Conservation (phyloP, 345 rosid genomes). For the Lumnitzera racemosa region DNA sequence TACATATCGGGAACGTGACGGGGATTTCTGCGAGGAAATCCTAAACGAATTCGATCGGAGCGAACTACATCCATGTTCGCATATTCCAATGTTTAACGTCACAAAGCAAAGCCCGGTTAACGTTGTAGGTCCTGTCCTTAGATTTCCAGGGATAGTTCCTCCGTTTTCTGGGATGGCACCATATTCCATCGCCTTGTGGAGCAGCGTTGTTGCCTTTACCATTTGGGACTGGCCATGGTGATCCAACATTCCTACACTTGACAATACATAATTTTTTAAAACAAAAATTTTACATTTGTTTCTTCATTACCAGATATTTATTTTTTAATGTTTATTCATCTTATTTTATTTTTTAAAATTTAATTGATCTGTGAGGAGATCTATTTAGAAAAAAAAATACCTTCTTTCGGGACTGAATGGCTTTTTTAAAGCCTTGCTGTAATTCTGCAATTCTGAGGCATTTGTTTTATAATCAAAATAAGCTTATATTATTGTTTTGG, state of each 20-base stretch:
- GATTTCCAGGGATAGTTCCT: constrained; percentile 15
- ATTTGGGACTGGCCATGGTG: constrained; percentile 24
- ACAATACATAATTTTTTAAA: too few relatives aligned
- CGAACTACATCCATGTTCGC: constrained; percentile 24
- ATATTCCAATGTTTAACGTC: constrained; percentile 30
- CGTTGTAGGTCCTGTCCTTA: constrained; percentile 21
- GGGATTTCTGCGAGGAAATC: constrained; percentile 37
- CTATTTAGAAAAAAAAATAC: constrained; percentile 7
- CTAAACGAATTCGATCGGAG: constrained; percentile 7
- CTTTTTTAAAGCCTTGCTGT: constrained; percentile 29
- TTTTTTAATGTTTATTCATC: constrained; percentile 16
- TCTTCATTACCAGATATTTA: too few relatives aligned
- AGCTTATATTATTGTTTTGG: too few relatives aligned
- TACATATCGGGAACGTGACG: background rate
- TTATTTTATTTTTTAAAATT: background rate
- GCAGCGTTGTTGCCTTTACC: constrained; percentile 40
- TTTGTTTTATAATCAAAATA: too few relatives aligned
- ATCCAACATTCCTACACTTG: too few relatives aligned
- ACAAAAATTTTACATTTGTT: too few relatives aligned
- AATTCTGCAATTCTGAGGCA: constrained; percentile 52
- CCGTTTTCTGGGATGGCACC: constrained; percentile 15
- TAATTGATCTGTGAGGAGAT: constrained; percentile 29
- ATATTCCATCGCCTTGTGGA: constrained; percentile 34
- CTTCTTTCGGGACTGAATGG: constrained; percentile 60
- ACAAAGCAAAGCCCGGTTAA: constrained; percentile 7